Evolutionary conservation across 139 green algal species (phyloP), one percentile per base, ranked within the genome.

Genomic region (Diplosphaera chodatii): DNA sequence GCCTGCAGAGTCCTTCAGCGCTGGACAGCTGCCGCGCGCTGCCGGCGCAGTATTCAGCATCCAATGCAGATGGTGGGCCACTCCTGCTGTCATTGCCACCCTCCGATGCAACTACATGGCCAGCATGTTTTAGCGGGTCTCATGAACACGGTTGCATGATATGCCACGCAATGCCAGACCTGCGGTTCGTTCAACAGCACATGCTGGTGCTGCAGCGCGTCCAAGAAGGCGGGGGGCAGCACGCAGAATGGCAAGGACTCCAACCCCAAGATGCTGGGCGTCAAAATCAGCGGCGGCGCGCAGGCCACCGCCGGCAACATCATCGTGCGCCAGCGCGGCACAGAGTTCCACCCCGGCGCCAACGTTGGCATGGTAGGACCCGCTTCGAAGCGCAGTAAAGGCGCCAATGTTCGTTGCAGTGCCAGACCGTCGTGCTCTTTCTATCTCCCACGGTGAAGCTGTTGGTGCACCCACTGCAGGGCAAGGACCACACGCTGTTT

Each of bases 251-350:
- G 85, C 15, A 83, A 87, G 16, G 88, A 92, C 59, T 92, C 87
- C 0, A 76, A 86, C 0, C 89, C 94, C 16, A 96, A 98, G 70
- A 89, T 93, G 73, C 79, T 98, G 25, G 94, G 94, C 3, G 70
- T 96, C 16, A 98, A 98, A 74, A 83, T 96, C 67, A 90, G 67
- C 69, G 88, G 82, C 25, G 91, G 91, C 25, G 83, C 96, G 78
- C 67, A 84, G 2, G 85, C 82, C 25, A 86, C 88, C 15, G 80
- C 94, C 0, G 94, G 94, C 4, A 93, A 96, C 79, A 97, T 98
- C 75, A 92, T 98, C 27, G 81, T 96, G 55, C 77, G 91, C 28
- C 94, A 98, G 77, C 83, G 94, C 18, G 94, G 94, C n/a, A 96
- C 91, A 16, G 83, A 87, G 40, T 97, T 91, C 67, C 86, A 96